phyloP scores from a whole-genome alignment of 2,329 filamentous ascomycete genomes.

The Fusarium sp. region DNA sequence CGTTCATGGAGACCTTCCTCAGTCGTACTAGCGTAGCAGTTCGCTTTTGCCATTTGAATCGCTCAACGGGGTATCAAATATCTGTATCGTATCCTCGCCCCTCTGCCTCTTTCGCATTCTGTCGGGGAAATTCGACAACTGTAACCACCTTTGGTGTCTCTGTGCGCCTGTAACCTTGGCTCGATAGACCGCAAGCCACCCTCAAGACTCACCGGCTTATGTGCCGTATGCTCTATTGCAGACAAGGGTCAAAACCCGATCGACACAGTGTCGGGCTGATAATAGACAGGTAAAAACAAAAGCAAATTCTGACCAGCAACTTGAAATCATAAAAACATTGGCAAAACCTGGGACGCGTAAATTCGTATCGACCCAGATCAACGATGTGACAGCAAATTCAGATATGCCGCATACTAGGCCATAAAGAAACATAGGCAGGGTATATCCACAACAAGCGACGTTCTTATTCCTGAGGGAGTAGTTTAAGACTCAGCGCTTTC shows the following conservation, averaged over 20 bases:
- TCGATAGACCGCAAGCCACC: conserved; percentile 15
- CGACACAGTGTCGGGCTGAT: conserved; percentile 36
- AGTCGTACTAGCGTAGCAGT: conserved; percentile 8
- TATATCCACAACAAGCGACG: conserved; percentile 11
- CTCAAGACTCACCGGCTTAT: conserved; percentile 6
- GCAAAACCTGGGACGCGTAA: conserved; percentile 34
- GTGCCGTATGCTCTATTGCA: conserved; percentile 22
- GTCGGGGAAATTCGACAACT: conserved; percentile 1
- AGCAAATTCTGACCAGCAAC: conserved; percentile 20
- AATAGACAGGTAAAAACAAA: conserved; percentile 18
- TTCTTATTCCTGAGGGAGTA: conserved; percentile 8
- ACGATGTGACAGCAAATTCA: conserved; percentile 17
- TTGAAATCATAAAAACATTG: conserved; percentile 40
- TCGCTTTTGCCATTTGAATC: conserved; percentile 25
- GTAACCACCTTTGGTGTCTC: conserved; percentile 7
- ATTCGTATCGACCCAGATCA: conserved; percentile 31
- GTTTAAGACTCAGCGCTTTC: conserved; percentile 31
- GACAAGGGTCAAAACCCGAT: conserved; percentile 17
- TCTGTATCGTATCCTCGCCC: conserved; percentile 23
- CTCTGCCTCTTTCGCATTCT: not conserved
- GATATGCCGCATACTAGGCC: conserved; percentile 11
- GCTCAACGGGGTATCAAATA: conserved; percentile 29
- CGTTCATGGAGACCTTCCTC: not conserved
- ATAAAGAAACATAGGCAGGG: not conserved
- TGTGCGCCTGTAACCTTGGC: conserved; percentile 8